Evolutionary conservation across 2,329 filamentous ascomycete species (phyloP).

Genomic region (Pleurostoma richardsiae): DNA sequence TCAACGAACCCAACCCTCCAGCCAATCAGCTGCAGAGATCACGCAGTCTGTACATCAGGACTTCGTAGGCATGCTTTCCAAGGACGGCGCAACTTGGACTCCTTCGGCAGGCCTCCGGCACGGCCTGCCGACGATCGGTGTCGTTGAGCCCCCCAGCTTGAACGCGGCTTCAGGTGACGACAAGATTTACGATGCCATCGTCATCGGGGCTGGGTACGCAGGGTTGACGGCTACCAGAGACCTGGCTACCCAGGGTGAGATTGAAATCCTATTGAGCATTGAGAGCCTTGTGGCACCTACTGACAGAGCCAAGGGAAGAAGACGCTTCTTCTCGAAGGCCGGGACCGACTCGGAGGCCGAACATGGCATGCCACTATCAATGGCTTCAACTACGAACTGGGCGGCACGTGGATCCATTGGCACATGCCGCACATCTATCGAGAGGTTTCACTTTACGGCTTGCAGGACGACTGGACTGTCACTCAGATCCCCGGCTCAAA

Average conservation of each 20-base stretch:
- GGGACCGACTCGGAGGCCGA: constrained; percentile 35
- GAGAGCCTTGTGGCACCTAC: too few species aligned
- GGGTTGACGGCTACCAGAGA: not conserved
- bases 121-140: not conserved
- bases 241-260: not conserved
- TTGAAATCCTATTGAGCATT: constrained; percentile 14
- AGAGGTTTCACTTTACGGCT: constrained; percentile 16
- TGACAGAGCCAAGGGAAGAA: too few species aligned
- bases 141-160: not conserved
- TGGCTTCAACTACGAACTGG: constrained; percentile 32
- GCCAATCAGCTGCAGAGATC: too few species aligned
- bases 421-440: constrained; percentile 23
- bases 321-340: constrained; percentile 18
- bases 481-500: too few species aligned
- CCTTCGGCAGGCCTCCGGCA: not conserved
- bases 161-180: not conserved
- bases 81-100: not conserved
- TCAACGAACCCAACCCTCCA: too few species aligned
- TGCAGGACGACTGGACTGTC: too few species aligned
- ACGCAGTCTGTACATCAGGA: too few species aligned
- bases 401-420: constrained; percentile 36
- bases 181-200: not conserved
- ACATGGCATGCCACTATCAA: constrained; percentile 29
- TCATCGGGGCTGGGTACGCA: not conserved
- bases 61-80: not conserved